Percentiles rank a stretch among this genome's conserved stretches.
Conservation (phyloP, 2,329 filamentous ascomycete genomes). For the Scedosporium boydii region DNA sequence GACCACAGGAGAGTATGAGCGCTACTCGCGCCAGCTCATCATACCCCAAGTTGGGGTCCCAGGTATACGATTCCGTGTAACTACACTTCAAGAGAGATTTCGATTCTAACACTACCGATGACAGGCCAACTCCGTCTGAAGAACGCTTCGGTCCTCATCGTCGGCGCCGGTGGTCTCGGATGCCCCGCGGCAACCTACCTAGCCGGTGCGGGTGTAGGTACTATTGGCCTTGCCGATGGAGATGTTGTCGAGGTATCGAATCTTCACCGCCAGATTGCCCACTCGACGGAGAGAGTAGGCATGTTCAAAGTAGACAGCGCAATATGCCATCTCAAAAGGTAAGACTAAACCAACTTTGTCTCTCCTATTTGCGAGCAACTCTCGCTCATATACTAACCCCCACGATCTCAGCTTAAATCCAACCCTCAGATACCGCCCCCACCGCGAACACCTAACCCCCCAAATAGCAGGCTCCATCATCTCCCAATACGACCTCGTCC, state of each 20-base stretch:
- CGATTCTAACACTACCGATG: not conserved
- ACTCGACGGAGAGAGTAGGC: conserved; percentile 61
- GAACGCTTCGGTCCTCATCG: conserved; percentile 61
- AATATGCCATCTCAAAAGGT: conserved; percentile 48
- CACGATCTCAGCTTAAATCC: conserved; percentile 56
- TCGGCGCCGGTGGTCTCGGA: conserved; percentile 83
- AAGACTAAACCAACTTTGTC: conserved; percentile 12
- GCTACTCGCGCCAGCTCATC: conserved; percentile 88
- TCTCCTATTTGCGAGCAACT: not conserved
- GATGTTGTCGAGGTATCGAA: conserved; percentile 86
- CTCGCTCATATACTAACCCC: not conserved
- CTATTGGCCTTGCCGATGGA: conserved; percentile 74
- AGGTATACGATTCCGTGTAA: conserved; percentile 35
- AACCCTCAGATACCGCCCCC: conserved; percentile 50
- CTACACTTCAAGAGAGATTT: too few species aligned
- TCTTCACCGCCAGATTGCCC: conserved; percentile 82
- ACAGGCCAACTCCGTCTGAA: conserved; percentile 69
- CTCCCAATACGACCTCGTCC: conserved; percentile 65
- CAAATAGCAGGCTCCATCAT: conserved; percentile 60
- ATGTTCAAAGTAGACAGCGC: conserved; percentile 75
- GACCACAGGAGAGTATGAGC: conserved; percentile 61
- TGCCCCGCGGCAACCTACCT: conserved; percentile 92
- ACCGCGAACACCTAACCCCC: conserved; percentile 57
- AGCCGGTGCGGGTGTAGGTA: conserved; percentile 78
- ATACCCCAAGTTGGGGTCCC: conserved; percentile 70